Base-by-base conservation (phyloP, 2,329 filamentous ascomycete genomes). In the Verruconis gallopava region DNA sequence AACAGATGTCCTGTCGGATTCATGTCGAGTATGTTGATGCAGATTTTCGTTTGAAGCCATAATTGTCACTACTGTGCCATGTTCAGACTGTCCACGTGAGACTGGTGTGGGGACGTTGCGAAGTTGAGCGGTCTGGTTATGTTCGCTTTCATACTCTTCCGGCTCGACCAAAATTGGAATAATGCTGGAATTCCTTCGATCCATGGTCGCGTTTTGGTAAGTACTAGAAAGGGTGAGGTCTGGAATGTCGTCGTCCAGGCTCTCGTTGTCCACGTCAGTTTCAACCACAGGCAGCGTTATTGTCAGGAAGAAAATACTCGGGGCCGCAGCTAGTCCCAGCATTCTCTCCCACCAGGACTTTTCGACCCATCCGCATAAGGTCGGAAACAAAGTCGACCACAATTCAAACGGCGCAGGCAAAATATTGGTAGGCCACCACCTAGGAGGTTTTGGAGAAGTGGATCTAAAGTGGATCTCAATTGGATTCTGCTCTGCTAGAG, bases 211-310 rank as follows among this genome's bases (percentile, higher is more conserved):
- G 9, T 22, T 20, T 13, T 25, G 14, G 15, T 40, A 34, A 12
- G 30, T 34, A 33, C 11, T 36, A 21, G 58, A 55, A 3, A 61
- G 50, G 42, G 51, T 56, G 11, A 61, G 47, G 34, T 53, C 57
- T 3, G 51, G 45, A 14, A 57, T 50, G 3, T 69, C 66, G 4
- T 61, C 61, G 3, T 66, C 61, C 11, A 76, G 72, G 4, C 61
- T 61, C 2, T 66, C 61, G 6, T 76, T 72, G 5, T 71, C 56
- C 25, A 61, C 68, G 15, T 74, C 69, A 1, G 74, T 73, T 52
- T 96, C 89, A 4, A 94, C 84, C 1, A 98, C 86, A 0, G 93
- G 91, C 3, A 98, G 61, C 0, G 91, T 98, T 37, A 91, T 77
- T 1, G 89, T 89, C 3, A 98, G 69, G 2, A 96, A 64, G 47